Evolutionary conservation across 169 alveolate genomes (phyloP).

Genomic region (Plasmodium gaboni): DNA sequence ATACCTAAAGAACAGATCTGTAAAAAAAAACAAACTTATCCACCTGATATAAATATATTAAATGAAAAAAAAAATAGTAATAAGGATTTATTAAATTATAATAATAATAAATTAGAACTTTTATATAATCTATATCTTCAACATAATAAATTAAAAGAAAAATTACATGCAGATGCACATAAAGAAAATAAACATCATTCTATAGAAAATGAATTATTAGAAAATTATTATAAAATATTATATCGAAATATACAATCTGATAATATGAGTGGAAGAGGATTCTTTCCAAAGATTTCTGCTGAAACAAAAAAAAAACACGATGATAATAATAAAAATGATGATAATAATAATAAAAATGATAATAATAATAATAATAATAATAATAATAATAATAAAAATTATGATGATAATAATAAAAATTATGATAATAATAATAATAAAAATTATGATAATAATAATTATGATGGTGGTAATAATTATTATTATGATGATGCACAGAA

Average conservation of each 20-base stretch:
- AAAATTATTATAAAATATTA: constrained; percentile 30
- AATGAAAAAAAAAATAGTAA: constrained; percentile 23
- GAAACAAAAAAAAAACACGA: too few species aligned
- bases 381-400: not conserved
- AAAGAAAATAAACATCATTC: not conserved
- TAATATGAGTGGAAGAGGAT: not conserved
- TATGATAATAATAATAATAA: too few species aligned
- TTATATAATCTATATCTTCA: constrained; percentile 31
- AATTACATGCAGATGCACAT: not conserved
- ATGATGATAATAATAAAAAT: not conserved
- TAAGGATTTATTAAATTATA: too few species aligned
- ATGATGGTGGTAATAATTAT: too few species aligned
- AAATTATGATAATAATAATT: too few species aligned
- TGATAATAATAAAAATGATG: not conserved
- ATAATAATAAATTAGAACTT: constrained; percentile 21
- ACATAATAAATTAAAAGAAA: not conserved
- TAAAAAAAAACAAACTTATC: not conserved
- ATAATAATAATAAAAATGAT: not conserved
- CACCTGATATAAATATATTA: not conserved
- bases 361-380: not conserved
- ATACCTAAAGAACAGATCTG: not conserved
- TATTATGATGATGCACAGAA: too few species aligned
- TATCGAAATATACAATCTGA: constrained; percentile 14
- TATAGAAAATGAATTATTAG: constrained; percentile 25
- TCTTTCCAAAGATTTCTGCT: too few species aligned